Base-by-base conservation (phyloP, 2,329 filamentous ascomycete genomes). In the Remersonia thermophila region DNA sequence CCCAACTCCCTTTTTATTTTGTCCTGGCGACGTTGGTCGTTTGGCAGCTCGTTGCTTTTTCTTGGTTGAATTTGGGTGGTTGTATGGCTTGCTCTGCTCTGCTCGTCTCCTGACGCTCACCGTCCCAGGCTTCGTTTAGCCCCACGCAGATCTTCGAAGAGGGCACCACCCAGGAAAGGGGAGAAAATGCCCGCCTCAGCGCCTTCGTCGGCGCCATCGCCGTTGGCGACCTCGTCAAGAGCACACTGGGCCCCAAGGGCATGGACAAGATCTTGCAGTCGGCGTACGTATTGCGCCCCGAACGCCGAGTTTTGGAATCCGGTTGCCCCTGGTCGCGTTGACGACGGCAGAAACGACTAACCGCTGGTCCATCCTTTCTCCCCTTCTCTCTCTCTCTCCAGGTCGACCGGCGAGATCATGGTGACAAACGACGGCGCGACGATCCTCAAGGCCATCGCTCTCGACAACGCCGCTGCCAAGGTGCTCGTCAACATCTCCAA, bases 201-300 rank as follows among this genome's bases (percentile, higher is more conserved):
- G 89, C 89, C 47, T 98, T 98, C 55, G 89, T 98, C 38, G 91
- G 91, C 52, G 91, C 91, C 58, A 98, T 98, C 55, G 91, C 91
- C 38, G 91, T 98, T 32, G 91, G 91, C 36, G 91, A 98, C 54
- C 65, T 98, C 49, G 91, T 98, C 36, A 98, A 98, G 73, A 93
- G 84, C 60, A 96, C 91, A 9, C 67, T 98, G 25, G 91, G 91
- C 6, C 91, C 91, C 27, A 96, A 96, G 68, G 91, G 91, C 51
- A 96, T 96, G 87, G 91, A 96, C 70, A 95, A 94, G 70, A 94
- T 94, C 59, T 68, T 93, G 56, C 86, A 93, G 62, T 94, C 86
- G 59, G 87, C 84, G 82, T 91, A 76, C 47, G 80, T 73, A 41
- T 37, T 31, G 36, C 32, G 28, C 25, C 40, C 40, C 30, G 36